Conservation (phyloP, 176 grass and related monocot species). For the Raddia guianensis region DNA sequence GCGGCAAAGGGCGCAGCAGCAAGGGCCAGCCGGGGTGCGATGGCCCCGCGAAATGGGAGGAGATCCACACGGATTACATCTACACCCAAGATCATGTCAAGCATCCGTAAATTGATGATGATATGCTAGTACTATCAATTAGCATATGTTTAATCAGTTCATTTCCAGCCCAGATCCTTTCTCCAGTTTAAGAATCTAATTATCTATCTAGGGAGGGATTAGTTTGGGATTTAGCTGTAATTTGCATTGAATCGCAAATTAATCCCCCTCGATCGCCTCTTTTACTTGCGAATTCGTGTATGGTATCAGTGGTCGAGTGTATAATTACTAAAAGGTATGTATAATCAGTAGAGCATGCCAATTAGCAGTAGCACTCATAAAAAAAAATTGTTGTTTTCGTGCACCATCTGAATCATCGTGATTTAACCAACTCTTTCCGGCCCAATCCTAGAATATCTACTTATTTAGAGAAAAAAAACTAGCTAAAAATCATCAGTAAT, state of each 20-base stretch:
- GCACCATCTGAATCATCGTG: neutral
- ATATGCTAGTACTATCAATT: no score
- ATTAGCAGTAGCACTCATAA: neutral
- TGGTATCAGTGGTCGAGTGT: neutral
- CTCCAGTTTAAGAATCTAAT: no score
- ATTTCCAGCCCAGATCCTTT: neutral
- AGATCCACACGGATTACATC: constrained; percentile 62
- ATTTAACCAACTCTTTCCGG: no score
- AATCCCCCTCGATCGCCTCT: neutral
- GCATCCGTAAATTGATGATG: constrained; percentile 21
- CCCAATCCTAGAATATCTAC: no score
- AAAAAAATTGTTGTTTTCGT: neutral
- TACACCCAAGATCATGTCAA: constrained; percentile 51
- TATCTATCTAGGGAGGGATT: neutral
- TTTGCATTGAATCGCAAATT: constrained; percentile 3
- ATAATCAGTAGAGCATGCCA: no score
- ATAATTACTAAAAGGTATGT: neutral
- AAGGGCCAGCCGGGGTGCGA: constrained; percentile 13
- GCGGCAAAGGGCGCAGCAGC: neutral
- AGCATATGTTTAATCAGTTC: neutral
- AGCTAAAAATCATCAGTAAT: no score
- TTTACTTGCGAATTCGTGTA: neutral
- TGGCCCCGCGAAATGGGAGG: constrained; percentile 36
- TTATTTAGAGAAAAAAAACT: no score
- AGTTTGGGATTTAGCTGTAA: constrained; percentile 13